Evolutionary conservation across 768 basidiomycete species (phyloP), one percentile per base, ranked within the genome.

Genomic region (Kockovaella imperatae): DNA sequence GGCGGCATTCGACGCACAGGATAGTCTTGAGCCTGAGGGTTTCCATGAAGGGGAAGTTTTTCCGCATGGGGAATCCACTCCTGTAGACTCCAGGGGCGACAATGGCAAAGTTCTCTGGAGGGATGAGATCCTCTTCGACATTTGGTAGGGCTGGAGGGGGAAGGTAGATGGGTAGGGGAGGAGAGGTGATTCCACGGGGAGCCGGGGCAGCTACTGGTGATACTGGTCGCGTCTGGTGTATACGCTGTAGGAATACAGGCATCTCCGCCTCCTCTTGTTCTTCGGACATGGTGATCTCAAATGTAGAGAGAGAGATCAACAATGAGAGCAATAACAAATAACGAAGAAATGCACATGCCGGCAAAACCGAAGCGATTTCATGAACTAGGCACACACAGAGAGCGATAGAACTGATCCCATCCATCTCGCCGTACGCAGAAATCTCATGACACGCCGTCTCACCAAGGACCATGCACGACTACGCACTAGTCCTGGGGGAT

Each of bases 41-140:
- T 50, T 67, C 59, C 56, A 74, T 52, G 53, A 72, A 74, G n/a
- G 50, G 39, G 34, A 73, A 74, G 51, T 74, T 64, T 34, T 64
- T 55, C 41, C 56, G 57, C 41, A 64, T 65, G 2, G 74, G 74
- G 45, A 73, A 74, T 8, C 60, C 61, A 31, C 53, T 57, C 8
- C 74, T 52, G 48, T 72, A 74, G 0, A 74, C 59, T 1, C 63
- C 65, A 1, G 59, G 42, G 18, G 49, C 52, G 15, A 74, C 72
- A 36, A 67, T 46, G 1, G 65, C 59, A 45, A 72, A 74, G 57
- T 74, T 74, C 38, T 72, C 69, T 4, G 73, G 74, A 8, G 70
- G 71, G 1, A 66, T 58, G 6, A 68, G 47, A 44, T 59, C 62
- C 15, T 68, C 66, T 47, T 60, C 58, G 1, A 58, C 30, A 2